Conservation (phyloP, 306 rosid species). For the Neltuma alba region DNA sequence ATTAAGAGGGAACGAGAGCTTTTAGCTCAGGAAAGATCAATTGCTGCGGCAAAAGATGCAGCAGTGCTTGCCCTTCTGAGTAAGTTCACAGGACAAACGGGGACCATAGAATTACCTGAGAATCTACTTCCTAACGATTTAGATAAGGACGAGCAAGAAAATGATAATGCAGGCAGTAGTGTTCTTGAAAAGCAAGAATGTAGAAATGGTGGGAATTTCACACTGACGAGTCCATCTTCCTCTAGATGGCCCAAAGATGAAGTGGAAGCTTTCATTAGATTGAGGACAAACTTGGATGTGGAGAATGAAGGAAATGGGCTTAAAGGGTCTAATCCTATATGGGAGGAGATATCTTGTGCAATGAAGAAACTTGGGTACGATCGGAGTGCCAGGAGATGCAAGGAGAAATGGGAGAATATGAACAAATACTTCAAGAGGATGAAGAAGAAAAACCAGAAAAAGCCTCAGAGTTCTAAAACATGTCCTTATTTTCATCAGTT, state of each 20-base stretch:
- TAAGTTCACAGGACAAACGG: constrained; percentile 51
- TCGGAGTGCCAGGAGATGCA: constrained; percentile 77
- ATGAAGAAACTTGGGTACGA: constrained; percentile 69
- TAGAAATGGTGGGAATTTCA: constrained; percentile 39
- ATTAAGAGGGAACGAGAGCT: constrained; percentile 62
- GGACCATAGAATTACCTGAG: constrained; percentile 42
- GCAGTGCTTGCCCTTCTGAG: constrained; percentile 67
- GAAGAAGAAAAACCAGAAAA: constrained; percentile 65
- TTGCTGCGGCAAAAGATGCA: constrained; percentile 78
- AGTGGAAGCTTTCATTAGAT: constrained; percentile 72
- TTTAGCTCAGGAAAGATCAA: constrained; percentile 71
- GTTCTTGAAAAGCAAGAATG: constrained; percentile 40
- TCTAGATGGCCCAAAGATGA: constrained; percentile 86
- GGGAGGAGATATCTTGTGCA: constrained; percentile 74
- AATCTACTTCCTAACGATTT: constrained; percentile 25
- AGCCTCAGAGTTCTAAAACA: constrained; percentile 73
- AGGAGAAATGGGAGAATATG: constrained; percentile 97
- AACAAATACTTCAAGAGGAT: constrained; percentile 89
- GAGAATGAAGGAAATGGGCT: constrained; percentile 59
- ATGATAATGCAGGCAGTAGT: constrained; percentile 39
- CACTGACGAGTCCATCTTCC: constrained; percentile 48
- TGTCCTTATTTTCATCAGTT: constrained; percentile 81
- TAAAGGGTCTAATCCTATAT: constrained; percentile 60
- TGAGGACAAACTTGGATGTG: constrained; percentile 58
- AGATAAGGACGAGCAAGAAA: constrained; percentile 44